Evolutionary conservation across 768 basidiomycete genomes (phyloP).

Genomic region (Termitomyces sp.): DNA sequence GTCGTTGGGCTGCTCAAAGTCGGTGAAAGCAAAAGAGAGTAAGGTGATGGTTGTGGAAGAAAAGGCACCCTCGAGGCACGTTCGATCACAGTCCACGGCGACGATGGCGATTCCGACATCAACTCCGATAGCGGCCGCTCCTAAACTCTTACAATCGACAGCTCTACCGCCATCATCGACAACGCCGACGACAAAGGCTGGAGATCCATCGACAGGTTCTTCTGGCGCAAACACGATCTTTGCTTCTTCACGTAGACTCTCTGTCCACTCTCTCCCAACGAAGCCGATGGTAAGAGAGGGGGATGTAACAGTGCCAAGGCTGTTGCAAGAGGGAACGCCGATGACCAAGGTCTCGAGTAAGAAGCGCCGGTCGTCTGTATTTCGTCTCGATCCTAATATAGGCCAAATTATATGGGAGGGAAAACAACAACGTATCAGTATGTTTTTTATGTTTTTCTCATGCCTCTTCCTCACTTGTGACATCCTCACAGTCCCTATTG

Average conservation of each 20-base stretch:
- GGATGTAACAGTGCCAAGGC: conserved; percentile 47
- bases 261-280: conserved; percentile 11
- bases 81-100: conserved; percentile 9
- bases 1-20: conserved; percentile 27
- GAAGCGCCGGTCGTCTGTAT: conserved; percentile 67
- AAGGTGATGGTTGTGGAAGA: neutral
- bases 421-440: conserved; percentile 59
- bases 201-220: neutral
- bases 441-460: conserved; percentile 46
- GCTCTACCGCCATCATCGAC: conserved; percentile 2
- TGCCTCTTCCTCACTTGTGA: neutral
- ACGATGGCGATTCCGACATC: conserved; percentile 8
- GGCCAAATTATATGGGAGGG: conserved; percentile 81
- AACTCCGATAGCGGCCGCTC: conserved; percentile 4
- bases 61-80: conserved; percentile 8
- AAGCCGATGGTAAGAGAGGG: conserved; percentile 13
- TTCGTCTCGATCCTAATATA: conserved; percentile 75
- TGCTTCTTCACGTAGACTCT: conserved; percentile 4
- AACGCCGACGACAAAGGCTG: neutral
- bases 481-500: conserved; percentile 66
- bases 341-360: conserved; percentile 85
- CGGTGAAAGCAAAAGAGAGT: conserved; percentile 15
- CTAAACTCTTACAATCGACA: conserved; percentile 7
- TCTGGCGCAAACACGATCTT: neutral
- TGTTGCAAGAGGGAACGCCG: conserved; percentile 59